Evolutionary conservation across 2,329 filamentous ascomycete species (phyloP), one percentile per base, ranked within the genome.

Genomic region (Penicillium sp.): DNA sequence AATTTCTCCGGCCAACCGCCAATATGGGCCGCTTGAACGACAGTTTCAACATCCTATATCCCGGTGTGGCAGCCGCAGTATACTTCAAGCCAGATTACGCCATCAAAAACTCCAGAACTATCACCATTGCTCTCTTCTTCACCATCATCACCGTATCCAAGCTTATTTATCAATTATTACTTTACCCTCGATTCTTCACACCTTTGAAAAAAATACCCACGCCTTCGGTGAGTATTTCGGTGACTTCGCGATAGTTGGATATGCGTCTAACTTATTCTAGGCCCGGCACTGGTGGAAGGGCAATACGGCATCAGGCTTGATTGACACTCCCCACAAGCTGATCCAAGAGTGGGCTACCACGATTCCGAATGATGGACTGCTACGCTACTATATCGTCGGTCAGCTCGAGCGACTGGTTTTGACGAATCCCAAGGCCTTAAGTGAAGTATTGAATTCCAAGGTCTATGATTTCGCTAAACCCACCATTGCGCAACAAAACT

Each of bases 391-490:
- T 14, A 79, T 81, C 26, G 66, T 85, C 12, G 79, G 86, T 56
- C 89, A 89, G 66, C 67, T 76, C 20, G 87, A 89, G 67, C 80
- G 85, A 31, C 62, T 90, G n/a, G 60, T 89, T 9, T 67, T 87
- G 47, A 83, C 81, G 2, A 83, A 77, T 2, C 79, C 87, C 20
- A 87, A 87, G 69, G 85, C 82, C 0, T 75, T 91, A n/a, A 80
- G 82, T 4, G 89, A 92, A 70, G 81, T 91, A 8, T 78, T 92
- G 4, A 84, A 85, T 25, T 84, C 82, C 18, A 87, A 85, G 57
- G 85, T 80, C 60, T 91, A 92, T 69, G 83, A 88, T 40, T 92
- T 89, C 61, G 67, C 79, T 43, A 91, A 90, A 68, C 87, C 88
- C 0, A 50, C 64, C 1, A 67, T 79, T 23, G 63, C 89, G 27